These are phyloP conservation scores for Solanum hybrid DNA, from an alignment of 305 asterid species.

Conservation along the genomic window DNA sequence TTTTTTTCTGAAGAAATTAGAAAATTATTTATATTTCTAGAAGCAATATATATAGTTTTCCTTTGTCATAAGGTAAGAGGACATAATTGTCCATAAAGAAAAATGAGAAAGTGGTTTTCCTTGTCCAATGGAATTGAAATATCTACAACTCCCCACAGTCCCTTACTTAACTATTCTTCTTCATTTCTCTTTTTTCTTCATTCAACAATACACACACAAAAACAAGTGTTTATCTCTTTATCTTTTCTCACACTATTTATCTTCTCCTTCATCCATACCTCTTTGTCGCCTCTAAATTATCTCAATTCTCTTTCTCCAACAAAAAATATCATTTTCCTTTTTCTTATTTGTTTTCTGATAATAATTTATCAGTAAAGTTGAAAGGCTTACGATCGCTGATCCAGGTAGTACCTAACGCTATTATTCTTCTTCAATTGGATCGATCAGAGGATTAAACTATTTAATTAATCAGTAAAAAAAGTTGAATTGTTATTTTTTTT, in stretches of 20 bases:
- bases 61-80: neutral
- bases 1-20: neutral
- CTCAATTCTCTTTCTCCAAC: neutral
- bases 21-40: neutral
- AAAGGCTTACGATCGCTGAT: neutral
- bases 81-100: neutral
- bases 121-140: neutral
- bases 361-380: neutral
- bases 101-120: neutral
- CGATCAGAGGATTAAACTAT: neutral
- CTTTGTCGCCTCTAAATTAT: neutral
- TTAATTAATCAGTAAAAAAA: neutral
- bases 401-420: neutral
- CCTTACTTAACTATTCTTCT: neutral
- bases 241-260: neutral
- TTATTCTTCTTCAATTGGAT: neutral
- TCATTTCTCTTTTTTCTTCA: neutral
- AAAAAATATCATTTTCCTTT: neutral
- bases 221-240: neutral
- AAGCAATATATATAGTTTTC: neutral
- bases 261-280: constrained; percentile 6
- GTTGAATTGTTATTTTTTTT: neutral
- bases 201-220: neutral
- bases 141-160: neutral
- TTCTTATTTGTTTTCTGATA: neutral